Conservation (phyloP, 2,329 filamentous ascomycete genomes). For the Exophiala spinifera region DNA sequence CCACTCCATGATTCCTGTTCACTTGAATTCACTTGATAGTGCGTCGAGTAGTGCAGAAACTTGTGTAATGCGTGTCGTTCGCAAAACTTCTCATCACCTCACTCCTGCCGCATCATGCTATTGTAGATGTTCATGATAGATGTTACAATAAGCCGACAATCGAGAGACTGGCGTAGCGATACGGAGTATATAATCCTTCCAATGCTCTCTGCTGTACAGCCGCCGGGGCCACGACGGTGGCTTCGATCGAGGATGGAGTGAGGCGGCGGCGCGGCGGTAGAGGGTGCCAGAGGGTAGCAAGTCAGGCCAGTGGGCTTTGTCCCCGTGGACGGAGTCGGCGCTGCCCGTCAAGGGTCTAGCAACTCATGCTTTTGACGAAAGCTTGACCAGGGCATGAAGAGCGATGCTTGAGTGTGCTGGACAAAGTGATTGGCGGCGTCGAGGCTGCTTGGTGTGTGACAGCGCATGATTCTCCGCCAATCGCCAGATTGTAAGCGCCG, state of each 20-base stretch:
- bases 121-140: background rate
- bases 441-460: constrained; percentile 17
- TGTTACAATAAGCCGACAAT: background rate
- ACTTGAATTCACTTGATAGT: too few relatives aligned
- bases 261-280: background rate
- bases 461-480: constrained; percentile 14
- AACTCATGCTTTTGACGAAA: constrained; percentile 4
- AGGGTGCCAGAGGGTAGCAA: background rate
- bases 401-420: constrained; percentile 10
- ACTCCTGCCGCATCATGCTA: background rate
- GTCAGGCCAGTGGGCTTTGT: background rate
- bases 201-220: constrained; percentile 6
- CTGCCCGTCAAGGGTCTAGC: background rate
- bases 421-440: constrained; percentile 14
- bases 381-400: constrained; percentile 9
- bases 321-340: background rate
- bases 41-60: background rate
- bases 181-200: constrained; percentile 11
- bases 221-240: background rate
- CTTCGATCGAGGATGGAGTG: background rate
- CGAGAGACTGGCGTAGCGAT: constrained; percentile 7
- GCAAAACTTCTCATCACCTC: background rate
- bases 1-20: background rate
- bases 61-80: background rate
- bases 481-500: constrained; percentile 19